Percentiles rank a stretch among this genome's conserved stretches.
Evolutionary conservation across 352 stramenopile species (phyloP).

Genomic region (Phytophthora constricta): DNA sequence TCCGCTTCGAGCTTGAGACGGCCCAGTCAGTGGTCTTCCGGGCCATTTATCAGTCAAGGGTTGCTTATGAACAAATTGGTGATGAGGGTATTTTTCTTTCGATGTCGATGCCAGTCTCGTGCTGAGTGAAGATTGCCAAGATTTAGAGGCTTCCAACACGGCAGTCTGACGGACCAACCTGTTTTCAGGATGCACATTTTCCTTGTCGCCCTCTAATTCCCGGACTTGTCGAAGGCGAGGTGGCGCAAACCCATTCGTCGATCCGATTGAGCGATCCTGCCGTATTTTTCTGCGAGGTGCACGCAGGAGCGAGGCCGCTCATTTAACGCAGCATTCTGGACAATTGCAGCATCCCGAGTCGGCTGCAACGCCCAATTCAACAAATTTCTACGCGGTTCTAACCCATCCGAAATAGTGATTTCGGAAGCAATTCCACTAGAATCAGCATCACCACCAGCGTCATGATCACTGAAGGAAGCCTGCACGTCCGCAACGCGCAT

Average conservation of each 20-base stretch:
- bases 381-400: neutral
- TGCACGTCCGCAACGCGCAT: too few relatives aligned
- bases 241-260: neutral
- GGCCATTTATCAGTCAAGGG: conserved; percentile 2
- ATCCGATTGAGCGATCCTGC: neutral
- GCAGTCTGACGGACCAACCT: conserved; percentile 18
- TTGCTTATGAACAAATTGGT: neutral
- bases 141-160: conserved; percentile 24
- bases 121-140: conserved; percentile 10
- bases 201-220: conserved; percentile 28
- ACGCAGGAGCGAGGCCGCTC: neutral
- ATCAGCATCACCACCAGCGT: too few relatives aligned
- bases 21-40: conserved; percentile 15
- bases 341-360: neutral
- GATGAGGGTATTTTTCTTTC: neutral
- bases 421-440: too few relatives aligned
- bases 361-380: neutral
- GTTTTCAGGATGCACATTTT: conserved; percentile 37
- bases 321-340: neutral
- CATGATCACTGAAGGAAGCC: too few relatives aligned
- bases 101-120: conserved; percentile 17
- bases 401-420: too few relatives aligned
- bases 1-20: conserved; percentile 17
- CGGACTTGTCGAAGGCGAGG: neutral
- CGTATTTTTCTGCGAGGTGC: neutral